Percentiles rank a stretch among this genome's conserved stretches.
Conservation (phyloP, 495 filamentous ascomycete species). For the Penicillium daleae region DNA sequence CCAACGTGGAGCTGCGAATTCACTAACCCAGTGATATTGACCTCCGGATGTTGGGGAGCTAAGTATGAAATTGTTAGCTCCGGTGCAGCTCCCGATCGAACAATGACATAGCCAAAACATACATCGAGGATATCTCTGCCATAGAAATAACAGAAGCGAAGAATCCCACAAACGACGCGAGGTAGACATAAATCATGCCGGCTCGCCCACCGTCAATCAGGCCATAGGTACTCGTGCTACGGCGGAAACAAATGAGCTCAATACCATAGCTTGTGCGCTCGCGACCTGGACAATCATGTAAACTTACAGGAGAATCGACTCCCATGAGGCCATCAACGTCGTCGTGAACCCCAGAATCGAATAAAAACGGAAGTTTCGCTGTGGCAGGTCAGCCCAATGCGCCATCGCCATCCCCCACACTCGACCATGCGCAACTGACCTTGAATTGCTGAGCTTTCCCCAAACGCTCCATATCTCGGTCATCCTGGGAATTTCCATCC, state of each 20-base stretch:
- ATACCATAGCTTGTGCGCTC: neutral
- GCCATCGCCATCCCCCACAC: conserved; percentile 7
- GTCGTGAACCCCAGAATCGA: conserved; percentile 53
- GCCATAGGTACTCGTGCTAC: conserved; percentile 42
- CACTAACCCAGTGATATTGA: conserved; percentile 56
- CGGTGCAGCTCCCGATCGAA: neutral
- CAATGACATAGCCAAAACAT: conserved; percentile 5
- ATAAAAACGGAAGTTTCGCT: conserved; percentile 51
- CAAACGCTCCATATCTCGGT: conserved; percentile 44
- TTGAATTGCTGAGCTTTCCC: conserved; percentile 46
- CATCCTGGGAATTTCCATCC: conserved; percentile 35
- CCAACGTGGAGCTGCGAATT: conserved; percentile 43
- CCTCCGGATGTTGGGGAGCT: conserved; percentile 49
- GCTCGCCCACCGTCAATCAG: conserved; percentile 50
- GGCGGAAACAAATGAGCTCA: neutral
- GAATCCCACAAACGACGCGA: conserved; percentile 46
- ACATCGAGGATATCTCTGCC: conserved; percentile 54
- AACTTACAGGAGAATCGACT: conserved; percentile 44
- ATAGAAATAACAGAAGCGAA: conserved; percentile 47
- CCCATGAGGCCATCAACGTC: conserved; percentile 54
- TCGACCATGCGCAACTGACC: conserved; percentile 23
- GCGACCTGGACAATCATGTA: neutral
- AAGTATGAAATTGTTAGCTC: conserved; percentile 1
- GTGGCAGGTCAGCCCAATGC: conserved; percentile 14
- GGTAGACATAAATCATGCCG: conserved; percentile 53